Conservation (phyloP, 768 basidiomycete genomes). For the Jaapia argillacea region DNA sequence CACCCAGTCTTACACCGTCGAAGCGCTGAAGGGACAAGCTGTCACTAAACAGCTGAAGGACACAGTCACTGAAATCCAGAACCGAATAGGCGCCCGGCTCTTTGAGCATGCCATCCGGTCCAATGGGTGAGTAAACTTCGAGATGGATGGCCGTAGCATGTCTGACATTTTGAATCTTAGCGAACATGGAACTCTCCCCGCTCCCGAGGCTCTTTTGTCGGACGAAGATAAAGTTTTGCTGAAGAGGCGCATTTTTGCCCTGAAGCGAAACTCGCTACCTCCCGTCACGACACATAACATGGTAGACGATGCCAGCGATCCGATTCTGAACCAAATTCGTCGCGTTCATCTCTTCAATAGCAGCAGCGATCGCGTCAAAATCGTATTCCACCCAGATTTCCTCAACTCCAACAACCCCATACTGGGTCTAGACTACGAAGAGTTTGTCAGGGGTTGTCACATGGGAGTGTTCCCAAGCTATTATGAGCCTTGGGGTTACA, state of each 20-base stretch:
- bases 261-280: constrained; percentile 91
- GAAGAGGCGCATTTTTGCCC: constrained; percentile 93
- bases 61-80: constrained; percentile 92
- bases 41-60: constrained; percentile 95
- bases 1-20: constrained; percentile 94
- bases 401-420: constrained; percentile 97
- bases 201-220: constrained; percentile 70
- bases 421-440: constrained; percentile 94
- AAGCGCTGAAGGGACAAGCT: constrained; percentile 94
- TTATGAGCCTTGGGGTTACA: constrained; percentile 96
- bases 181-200: constrained; percentile 65
- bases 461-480: constrained; percentile 98
- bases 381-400: constrained; percentile 98
- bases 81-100: constrained; percentile 81
- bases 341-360: constrained; percentile 91
- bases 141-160: neutral
- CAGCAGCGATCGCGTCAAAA: constrained; percentile 84
- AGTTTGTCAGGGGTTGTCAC: constrained; percentile 97
- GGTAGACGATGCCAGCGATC: constrained; percentile 87
- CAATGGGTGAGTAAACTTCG: constrained; percentile 52
- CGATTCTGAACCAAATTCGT: constrained; percentile 91
- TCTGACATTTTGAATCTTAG: constrained; percentile 21
- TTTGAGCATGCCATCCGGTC: constrained; percentile 94
- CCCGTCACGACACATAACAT: constrained; percentile 99
- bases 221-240: constrained; percentile 90